Evolutionary conservation across 2,329 filamentous ascomycete species (phyloP), one percentile per base, ranked within the genome.

Genomic region (Xylaria hypoxylon): DNA sequence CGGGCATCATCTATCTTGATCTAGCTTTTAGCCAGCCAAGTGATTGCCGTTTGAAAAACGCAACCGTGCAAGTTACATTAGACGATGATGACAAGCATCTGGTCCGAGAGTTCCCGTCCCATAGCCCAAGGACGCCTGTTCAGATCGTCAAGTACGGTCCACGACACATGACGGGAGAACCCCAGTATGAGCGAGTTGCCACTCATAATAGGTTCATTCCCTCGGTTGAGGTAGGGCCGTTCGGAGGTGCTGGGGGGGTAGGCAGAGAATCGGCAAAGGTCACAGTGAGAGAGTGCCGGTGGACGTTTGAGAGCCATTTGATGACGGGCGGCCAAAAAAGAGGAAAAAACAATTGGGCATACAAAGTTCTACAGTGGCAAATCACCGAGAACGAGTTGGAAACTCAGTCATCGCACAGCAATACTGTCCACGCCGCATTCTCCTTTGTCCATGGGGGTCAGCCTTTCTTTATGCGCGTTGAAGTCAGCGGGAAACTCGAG

Each of bases 361-460:
- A 74, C 67, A 74, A 70, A 28, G 70, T 73, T 8, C 64, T 78
- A 2, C 69, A 71, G 48, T 78, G 76, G 76, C 62, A 75, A 13
- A 68, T 78, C 11, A 70, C 68, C 15, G 75, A 78, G 52, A 77
- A 76, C 45, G 70, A 77, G 52, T 65, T 77, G 11, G 72, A 74
- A 28, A 45, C 40, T 15, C 72, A 76, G 40, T 56, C 73, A 2
- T 60, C 62, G 24, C 72, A 76, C 45, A 71, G 58, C 56, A 76
- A 72, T 45, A 71, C 57, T n/a, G 68, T 77, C 10, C 74, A 75
- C 42, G 77, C 76, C 1, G 75, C 67, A 1, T 78, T 78, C 48
- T 69, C 75, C 1, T 77, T 77, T 45, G 70, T 74, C n/a, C 76
- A 77, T 45, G 66, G 68, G 15, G 68, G 69, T 5, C 71, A 76